Evolutionary conservation across 2,329 filamentous ascomycete genomes (phyloP), one percentile per base, ranked within the genome.

Genomic region (Colletotrichum chrysophilum): DNA sequence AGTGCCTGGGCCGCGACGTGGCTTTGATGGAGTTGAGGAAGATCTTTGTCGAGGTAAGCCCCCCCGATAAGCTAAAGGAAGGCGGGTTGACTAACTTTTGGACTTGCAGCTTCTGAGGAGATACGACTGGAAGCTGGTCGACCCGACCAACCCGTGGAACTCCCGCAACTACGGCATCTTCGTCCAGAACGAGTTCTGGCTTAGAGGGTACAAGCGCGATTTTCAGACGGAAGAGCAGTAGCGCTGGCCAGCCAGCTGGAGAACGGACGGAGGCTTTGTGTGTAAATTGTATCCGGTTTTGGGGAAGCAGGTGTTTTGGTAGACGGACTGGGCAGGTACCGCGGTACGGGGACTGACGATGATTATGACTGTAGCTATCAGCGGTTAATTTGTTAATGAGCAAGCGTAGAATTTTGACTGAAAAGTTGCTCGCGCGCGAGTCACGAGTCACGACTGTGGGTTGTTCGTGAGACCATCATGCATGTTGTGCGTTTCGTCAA

Each of bases 1-100:
- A 82, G 56, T 87, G 86, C 58, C 75, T 87, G 14, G 86, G 86
- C 1, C 81, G 83, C 5, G 82, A 81, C 1, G 80, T 87, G 28
- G 85, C 86, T 1, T 66, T 83, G 10, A 83, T 87, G 78, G 85
- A 87, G 77, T 28, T 86, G 69, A 85, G 70, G 48, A 78, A 77
- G 30, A 65, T 78, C 28, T 75, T 77, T 36, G 85, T 56, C 84
- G 79, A 66, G 83, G 4, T 81, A 86, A 64, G 32, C 36, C 12
- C 13, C 24, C 24, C n/a, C 9, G 18, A 14, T 38, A 2, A 5
- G 32, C n/a, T 14, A 30, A 28, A 28, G 6, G n/a, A 10, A 24
- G 34, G 13, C 36, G 8, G 32, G 28, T 18, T 64, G 32, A 58
- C 60, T 64, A 18, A 64, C 60, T 10, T 61, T 12, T 24, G 28